Percentiles rank a stretch among this genome's conserved stretches.
phyloP scores from a whole-genome alignment of 1,139 yeast genomes.

The Debaryomycetaceae sp. region DNA sequence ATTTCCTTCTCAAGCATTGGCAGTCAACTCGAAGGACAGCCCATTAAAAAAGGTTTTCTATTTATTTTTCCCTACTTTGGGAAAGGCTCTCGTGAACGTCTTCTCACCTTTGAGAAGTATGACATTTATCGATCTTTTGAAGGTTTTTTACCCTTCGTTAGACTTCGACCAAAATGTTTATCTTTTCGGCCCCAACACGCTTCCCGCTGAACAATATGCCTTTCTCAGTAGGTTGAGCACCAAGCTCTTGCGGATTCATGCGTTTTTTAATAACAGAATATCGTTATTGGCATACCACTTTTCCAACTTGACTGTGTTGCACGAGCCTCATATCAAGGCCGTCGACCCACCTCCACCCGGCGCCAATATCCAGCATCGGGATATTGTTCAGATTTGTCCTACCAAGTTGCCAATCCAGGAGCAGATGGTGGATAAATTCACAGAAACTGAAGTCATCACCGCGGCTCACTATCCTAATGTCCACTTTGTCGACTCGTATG shows the following conservation, averaged over 20 bases:
- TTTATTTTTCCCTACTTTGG: conserved; percentile 33
- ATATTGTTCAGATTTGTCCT: conserved; percentile 22
- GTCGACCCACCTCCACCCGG: conserved; percentile 1
- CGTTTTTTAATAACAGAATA: conserved; percentile 27
- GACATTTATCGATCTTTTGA: conserved; percentile 32
- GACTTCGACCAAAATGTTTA: conserved; percentile 27
- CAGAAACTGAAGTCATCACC: conserved; percentile 12
- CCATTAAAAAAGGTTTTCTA: conserved; percentile 33
- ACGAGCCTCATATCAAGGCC: conserved; percentile 16
- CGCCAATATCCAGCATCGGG: conserved; percentile 9
- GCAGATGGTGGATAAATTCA: conserved; percentile 16
- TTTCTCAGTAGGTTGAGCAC: conserved; percentile 15
- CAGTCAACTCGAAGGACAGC: conserved; percentile 24
- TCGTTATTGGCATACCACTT: conserved; percentile 24
- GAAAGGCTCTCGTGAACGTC: conserved; percentile 30
- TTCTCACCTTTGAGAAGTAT: conserved; percentile 34
- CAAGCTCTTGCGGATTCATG: conserved; percentile 23
- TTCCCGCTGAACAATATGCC: conserved; percentile 15
- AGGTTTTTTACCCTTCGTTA: conserved; percentile 28
- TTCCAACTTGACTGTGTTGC: conserved; percentile 18
- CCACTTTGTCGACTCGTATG: neutral
- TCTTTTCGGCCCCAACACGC: conserved; percentile 11
- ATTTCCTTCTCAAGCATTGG: conserved; percentile 31
- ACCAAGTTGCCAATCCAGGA: conserved; percentile 21
- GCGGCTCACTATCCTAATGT: conserved; percentile 20